Base-by-base conservation (phyloP, 768 basidiomycete genomes). In the Macrolepiota fuliginosa region DNA sequence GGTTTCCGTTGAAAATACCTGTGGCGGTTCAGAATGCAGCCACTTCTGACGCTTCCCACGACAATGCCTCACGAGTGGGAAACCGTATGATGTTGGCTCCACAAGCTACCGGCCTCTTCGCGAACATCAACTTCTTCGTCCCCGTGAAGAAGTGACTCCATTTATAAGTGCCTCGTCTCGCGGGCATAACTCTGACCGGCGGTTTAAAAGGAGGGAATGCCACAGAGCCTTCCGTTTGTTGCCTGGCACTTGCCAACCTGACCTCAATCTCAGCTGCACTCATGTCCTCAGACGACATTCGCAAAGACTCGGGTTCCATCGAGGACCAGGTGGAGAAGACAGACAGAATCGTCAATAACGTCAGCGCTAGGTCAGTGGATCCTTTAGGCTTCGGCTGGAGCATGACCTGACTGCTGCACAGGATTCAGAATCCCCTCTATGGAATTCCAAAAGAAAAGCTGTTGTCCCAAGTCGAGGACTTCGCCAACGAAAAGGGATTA, bases 391-490 rank as follows among this genome's bases (percentile, higher is more conserved):
- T 36, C 12, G 53, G 17, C 22, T 35, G 2, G 22, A n/a, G 36
- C 19, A 37, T 22, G 2, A 40, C 5, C 37, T 54, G 40, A 52
- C 6, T 54, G 19, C 50, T 13, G 13, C 22, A 6, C 55, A 77
- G 76, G 64, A 76, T 77, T 39, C 76, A 76, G 58, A 77, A 77
- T 59, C 76, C 76, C 17, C 62, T 78, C 39, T 62, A 73, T 29
- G 88, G 86, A 36, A 80, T 90, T 39, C 76, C 86, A 13, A 79
- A 81, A 52, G 83, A 84, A 11, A 77, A 82, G 61, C 81, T 92
- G 46, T 74, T 87, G 65, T 70, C 76, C 0, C 82, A 88, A 56
- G 88, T 85, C 35, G 80, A 84, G 50, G 70, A 74, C 5, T 92
- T 92, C 66, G 85, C 87, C 0, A 75, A 74, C 58, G 78, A 78